Evolutionary conservation across 2,329 filamentous ascomycete species (phyloP).

Genomic region (Aspergillus sp.): DNA sequence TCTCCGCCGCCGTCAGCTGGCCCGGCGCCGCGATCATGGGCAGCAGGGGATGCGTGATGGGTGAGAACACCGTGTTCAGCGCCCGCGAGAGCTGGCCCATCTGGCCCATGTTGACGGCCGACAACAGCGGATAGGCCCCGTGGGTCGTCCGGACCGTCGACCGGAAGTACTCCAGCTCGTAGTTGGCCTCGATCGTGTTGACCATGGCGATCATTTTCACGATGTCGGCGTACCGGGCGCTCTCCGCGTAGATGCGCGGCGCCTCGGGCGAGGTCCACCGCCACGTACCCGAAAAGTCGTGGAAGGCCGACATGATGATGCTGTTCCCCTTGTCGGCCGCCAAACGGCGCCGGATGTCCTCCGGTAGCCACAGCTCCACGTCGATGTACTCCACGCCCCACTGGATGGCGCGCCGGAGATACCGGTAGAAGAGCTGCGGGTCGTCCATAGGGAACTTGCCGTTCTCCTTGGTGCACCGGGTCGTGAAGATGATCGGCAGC

Average conservation of each 20-base stretch:
- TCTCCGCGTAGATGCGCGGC: constrained; percentile 68
- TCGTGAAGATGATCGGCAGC: constrained; percentile 87
- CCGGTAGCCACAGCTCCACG: constrained; percentile 83
- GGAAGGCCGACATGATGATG: constrained; percentile 87
- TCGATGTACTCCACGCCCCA: constrained; percentile 91
- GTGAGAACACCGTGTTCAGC: constrained; percentile 81
- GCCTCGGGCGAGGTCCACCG: constrained; percentile 77
- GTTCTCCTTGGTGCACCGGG: constrained; percentile 77
- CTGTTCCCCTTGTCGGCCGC: constrained; percentile 72
- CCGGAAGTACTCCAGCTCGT: constrained; percentile 86
- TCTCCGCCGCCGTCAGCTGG: constrained; percentile 81
- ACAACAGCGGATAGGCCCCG: constrained; percentile 68
- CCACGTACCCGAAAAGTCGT: constrained; percentile 82
- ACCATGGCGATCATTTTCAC: constrained; percentile 90
- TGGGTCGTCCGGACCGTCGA: constrained; percentile 70
- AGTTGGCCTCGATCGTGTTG: constrained; percentile 79
- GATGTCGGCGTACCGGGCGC: constrained; percentile 74
- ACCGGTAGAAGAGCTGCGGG: constrained; percentile 71
- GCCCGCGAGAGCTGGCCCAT: constrained; percentile 82
- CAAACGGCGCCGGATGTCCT: constrained; percentile 67
- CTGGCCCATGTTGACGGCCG: constrained; percentile 83
- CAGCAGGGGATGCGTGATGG: constrained; percentile 80
- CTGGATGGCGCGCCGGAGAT: constrained; percentile 79
- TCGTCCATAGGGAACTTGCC: constrained; percentile 83
- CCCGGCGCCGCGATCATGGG: constrained; percentile 83